Conservation (phyloP, 805 yeast species). For the Wickerhamomyces subpelliculosus region DNA sequence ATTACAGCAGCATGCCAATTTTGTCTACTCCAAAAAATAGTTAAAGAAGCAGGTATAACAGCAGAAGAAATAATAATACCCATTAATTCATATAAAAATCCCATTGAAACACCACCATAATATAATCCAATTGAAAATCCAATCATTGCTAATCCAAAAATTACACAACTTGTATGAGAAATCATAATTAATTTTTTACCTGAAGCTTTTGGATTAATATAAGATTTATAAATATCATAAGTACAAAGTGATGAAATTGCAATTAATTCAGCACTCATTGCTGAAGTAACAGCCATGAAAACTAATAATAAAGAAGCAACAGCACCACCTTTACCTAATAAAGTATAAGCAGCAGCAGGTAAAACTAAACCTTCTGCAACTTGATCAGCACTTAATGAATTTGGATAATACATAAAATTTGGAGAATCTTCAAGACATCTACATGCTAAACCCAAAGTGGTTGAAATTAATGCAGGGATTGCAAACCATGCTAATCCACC, state of each 20-base stretch:
- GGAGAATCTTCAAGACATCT: constrained; percentile 64
- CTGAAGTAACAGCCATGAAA: constrained; percentile 91
- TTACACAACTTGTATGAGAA: constrained; percentile 62
- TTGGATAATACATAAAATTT: constrained; percentile 75
- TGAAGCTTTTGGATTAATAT: constrained; percentile 70
- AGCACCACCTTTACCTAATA: constrained; percentile 86
- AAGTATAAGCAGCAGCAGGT: constrained; percentile 64
- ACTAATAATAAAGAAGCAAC: constrained; percentile 72
- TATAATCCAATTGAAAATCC: constrained; percentile 71
- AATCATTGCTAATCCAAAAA: constrained; percentile 79
- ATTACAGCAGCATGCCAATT: constrained; percentile 61
- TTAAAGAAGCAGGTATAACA: constrained; percentile 69
- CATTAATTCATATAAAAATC: constrained; percentile 82
- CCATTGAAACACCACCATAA: constrained; percentile 79
- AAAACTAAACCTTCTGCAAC: constrained; percentile 77
- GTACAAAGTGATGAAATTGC: constrained; percentile 83
- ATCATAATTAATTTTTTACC: constrained; percentile 66
- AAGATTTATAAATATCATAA: constrained; percentile 77
- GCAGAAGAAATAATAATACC: constrained; percentile 86
- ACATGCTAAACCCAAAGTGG: constrained; percentile 84
- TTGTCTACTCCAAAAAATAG: constrained; percentile 57
- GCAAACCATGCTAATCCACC: constrained; percentile 94
- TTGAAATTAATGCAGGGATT: constrained; percentile 75
- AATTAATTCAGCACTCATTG: constrained; percentile 86
- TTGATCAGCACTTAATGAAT: constrained; percentile 55